Evolutionary conservation across 1,284 basidiomycete genomes (phyloP).

Genomic region (Phylloporus gajari): DNA sequence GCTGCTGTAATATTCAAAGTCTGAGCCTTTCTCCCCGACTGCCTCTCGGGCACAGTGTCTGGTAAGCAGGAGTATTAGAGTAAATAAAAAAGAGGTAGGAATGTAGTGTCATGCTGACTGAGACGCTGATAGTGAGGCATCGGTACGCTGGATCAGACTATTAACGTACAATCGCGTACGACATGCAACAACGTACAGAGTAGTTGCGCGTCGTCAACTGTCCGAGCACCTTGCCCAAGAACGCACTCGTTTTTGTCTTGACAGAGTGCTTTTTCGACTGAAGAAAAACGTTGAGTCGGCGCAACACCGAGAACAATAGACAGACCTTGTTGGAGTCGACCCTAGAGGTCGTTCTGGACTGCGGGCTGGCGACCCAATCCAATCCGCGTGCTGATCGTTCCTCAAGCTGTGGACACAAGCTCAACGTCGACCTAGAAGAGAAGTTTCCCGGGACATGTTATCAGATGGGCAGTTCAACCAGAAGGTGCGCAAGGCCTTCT

Average conservation of each 20-base stretch:
- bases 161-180: slow-evolving; percentile 23
- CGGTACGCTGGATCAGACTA: slow-evolving; percentile 55
- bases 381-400: slow-evolving; percentile 52
- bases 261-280: slow-evolving; percentile 70
- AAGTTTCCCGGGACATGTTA: no score
- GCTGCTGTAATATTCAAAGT: slow-evolving; percentile 97
- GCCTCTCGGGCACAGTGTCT: slow-evolving; percentile 95
- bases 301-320: neutral
- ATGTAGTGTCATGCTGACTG: slow-evolving; percentile 29
- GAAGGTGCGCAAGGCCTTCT: no score
- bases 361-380: slow-evolving; percentile 66
- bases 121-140: slow-evolving; percentile 36
- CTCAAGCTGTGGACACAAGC: no score
- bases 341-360: slow-evolving; percentile 50
- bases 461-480: no score
- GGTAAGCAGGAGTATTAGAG: slow-evolving; percentile 24
- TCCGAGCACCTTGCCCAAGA: slow-evolving; percentile 80
- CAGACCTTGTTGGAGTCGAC: slow-evolving; percentile 60
- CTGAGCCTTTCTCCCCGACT: slow-evolving; percentile 95
- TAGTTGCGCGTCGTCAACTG: slow-evolving; percentile 71
- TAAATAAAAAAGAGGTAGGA: neutral
- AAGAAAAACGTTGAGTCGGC: slow-evolving; percentile 1
- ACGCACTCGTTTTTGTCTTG: slow-evolving; percentile 78
- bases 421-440: no score
- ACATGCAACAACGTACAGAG: slow-evolving; percentile 61